These are phyloP conservation scores for Scytalidium sp. DNA, from an alignment of 2,329 filamentous ascomycete species.

Conservation along the genomic window DNA sequence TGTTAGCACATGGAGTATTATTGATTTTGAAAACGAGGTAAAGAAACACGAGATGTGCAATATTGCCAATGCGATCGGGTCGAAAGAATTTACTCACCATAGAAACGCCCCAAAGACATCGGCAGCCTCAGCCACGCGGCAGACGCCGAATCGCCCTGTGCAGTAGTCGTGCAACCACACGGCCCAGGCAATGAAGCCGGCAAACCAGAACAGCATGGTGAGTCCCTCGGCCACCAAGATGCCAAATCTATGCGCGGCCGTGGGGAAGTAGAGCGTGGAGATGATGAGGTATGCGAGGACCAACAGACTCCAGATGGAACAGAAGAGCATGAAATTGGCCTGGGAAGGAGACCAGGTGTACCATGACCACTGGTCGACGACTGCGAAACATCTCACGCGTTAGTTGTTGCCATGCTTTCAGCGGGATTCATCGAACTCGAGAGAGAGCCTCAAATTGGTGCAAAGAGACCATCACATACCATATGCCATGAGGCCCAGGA, in stretches of 20 bases:
- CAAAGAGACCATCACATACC: constrained; percentile 47
- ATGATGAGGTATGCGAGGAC: constrained; percentile 68
- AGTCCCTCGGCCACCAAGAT: constrained; percentile 67
- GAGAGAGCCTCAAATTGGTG: constrained; percentile 6
- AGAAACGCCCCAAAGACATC: constrained; percentile 45
- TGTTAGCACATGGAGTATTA: not conserved
- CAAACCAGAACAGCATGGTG: constrained; percentile 88
- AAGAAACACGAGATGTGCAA: no score
- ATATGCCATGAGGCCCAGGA: constrained; percentile 73
- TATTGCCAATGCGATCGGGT: not conserved
- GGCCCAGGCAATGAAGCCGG: constrained; percentile 75
- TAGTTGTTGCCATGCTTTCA: not conserved
- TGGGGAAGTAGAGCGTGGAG: constrained; percentile 59
- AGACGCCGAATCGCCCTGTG: constrained; percentile 39
- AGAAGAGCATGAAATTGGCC: constrained; percentile 79
- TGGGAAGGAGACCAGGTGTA: constrained; percentile 44
- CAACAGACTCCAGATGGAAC: constrained; percentile 71
- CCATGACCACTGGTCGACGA: constrained; percentile 47
- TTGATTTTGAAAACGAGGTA: not conserved
- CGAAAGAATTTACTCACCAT: no score
- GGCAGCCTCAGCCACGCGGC: constrained; percentile 31
- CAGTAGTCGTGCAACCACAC: constrained; percentile 56
- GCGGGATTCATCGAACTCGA: not conserved
- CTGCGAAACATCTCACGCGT: constrained; percentile 36
- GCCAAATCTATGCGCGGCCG: constrained; percentile 59